Evolutionary conservation across 2,329 filamentous ascomycete species (phyloP).

Genomic region (Aspergillus transmontanensis): DNA sequence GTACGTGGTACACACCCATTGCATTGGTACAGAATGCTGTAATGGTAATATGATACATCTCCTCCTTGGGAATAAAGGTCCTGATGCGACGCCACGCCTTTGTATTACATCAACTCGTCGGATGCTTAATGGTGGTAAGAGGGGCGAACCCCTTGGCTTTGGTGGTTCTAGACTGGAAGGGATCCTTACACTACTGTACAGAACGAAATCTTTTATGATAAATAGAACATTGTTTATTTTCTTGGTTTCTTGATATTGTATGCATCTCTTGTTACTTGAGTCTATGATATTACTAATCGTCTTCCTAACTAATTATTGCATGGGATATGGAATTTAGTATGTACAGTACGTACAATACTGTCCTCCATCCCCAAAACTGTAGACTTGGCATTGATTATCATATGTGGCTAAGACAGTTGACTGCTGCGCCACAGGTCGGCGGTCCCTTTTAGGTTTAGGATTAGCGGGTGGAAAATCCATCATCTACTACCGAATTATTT

Average conservation of each 20-base stretch:
- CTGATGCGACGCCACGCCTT: constrained; percentile 3
- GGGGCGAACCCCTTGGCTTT: not conserved
- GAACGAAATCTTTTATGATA: not conserved
- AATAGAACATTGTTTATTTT: not conserved
- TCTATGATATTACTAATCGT: not conserved
- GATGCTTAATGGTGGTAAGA: not conserved
- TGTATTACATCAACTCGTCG: constrained; percentile 5
- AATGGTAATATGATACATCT: not conserved
- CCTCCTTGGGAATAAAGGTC: not conserved
- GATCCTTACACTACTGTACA: not conserved
- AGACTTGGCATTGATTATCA: not conserved
- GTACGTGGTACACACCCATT: constrained; percentile 6
- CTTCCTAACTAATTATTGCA: not conserved
- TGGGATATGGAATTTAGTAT: not conserved
- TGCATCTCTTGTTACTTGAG: not conserved
- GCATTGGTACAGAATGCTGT: not conserved
- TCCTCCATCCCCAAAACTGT: not conserved
- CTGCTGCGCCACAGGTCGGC: constrained; percentile 4
- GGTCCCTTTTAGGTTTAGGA: constrained; percentile 13
- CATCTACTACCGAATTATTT: constrained; percentile 3
- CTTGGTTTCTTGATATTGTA: not conserved
- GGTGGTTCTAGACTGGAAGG: not conserved
- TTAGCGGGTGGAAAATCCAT: constrained; percentile 19
- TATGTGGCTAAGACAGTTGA: not conserved
- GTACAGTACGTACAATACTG: not conserved